A percentile compares a stretch with the other conserved stretches of the same genome.
These are phyloP conservation scores for Glaciozyma antarctica DNA, from an alignment of 768 basidiomycete species.

Conservation along the genomic window DNA sequence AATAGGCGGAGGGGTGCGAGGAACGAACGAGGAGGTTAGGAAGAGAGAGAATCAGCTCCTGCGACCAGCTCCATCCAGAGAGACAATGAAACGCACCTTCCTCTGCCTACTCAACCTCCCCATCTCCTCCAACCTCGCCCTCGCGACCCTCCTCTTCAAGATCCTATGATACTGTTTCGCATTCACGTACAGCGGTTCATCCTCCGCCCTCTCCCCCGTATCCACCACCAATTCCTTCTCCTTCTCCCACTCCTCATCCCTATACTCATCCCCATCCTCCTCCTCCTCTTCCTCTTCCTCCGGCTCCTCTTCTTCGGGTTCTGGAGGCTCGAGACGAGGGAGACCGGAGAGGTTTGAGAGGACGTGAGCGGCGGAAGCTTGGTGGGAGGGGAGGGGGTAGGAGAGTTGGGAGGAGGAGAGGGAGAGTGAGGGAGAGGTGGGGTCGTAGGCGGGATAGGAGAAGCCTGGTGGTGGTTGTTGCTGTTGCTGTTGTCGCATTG, in stretches of 20 bases:
- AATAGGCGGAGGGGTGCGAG: too few relatives aligned
- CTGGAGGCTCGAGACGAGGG: neutral
- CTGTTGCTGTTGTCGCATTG: too few relatives aligned
- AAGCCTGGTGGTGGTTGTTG: too few relatives aligned
- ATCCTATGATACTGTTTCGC: constrained; percentile 99
- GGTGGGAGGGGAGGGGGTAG: neutral
- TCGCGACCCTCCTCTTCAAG: constrained; percentile 81
- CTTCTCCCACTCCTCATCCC: neutral
- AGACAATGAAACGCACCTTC: constrained; percentile 49
- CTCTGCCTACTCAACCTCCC: constrained; percentile 84
- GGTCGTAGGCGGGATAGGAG: too few relatives aligned
- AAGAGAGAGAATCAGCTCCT: neutral
- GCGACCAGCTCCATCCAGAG: neutral
- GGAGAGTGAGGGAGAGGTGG: too few relatives aligned
- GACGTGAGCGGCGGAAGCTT: neutral
- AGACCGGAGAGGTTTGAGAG: neutral
- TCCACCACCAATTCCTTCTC: neutral
- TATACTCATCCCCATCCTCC: neutral
- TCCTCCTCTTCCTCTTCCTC: neutral
- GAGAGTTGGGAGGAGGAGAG: too few relatives aligned
- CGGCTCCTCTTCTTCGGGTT: neutral
- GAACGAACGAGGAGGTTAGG: too few relatives aligned
- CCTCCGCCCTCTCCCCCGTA: neutral
- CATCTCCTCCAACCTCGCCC: constrained; percentile 85
- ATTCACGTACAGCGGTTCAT: constrained; percentile 82